Percentiles rank a stretch among this genome's conserved stretches.
These are phyloP conservation scores for Histomonas meleagridis DNA, from an alignment of 208 protist genomes.

Conservation along the genomic window DNA sequence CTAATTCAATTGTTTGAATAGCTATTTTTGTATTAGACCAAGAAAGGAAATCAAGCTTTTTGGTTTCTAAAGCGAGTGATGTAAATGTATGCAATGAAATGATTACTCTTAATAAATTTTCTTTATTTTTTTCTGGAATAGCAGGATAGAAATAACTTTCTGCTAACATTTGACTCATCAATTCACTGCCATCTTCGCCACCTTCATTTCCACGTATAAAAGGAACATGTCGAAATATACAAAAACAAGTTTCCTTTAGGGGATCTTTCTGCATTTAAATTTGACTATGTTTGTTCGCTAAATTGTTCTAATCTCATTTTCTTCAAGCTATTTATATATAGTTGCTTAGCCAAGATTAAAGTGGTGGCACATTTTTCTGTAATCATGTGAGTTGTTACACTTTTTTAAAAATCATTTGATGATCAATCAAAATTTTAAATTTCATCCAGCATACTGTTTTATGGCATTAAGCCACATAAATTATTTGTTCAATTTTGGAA, in stretches of 20 bases:
- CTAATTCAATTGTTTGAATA: background rate
- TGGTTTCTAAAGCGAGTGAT: background rate
- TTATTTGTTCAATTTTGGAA: too few relatives aligned
- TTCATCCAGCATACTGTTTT: too few relatives aligned
- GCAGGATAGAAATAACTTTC: conserved; percentile 10
- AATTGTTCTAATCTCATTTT: too few relatives aligned
- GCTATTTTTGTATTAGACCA: conserved; percentile 28
- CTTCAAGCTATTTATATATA: too few relatives aligned
- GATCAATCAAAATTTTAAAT: too few relatives aligned
- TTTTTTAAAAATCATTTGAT: too few relatives aligned
- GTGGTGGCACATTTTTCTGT: too few relatives aligned
- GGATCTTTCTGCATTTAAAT: too few relatives aligned
- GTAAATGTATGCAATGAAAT: background rate
- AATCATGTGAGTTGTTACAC: too few relatives aligned
- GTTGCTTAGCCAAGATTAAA: too few relatives aligned
- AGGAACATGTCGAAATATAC: background rate
- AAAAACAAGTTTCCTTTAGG: conserved; percentile 23
- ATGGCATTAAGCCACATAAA: too few relatives aligned
- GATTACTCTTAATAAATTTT: background rate
- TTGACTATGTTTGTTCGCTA: too few relatives aligned
- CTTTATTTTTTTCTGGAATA: background rate
- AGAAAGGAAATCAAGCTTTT: background rate
- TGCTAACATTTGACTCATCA: background rate
- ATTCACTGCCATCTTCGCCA: background rate
- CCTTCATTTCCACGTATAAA: background rate